Evolutionary conservation across 495 filamentous ascomycete species (phyloP), one percentile per base, ranked within the genome.

Genomic region (Cairneyella variabilis): DNA sequence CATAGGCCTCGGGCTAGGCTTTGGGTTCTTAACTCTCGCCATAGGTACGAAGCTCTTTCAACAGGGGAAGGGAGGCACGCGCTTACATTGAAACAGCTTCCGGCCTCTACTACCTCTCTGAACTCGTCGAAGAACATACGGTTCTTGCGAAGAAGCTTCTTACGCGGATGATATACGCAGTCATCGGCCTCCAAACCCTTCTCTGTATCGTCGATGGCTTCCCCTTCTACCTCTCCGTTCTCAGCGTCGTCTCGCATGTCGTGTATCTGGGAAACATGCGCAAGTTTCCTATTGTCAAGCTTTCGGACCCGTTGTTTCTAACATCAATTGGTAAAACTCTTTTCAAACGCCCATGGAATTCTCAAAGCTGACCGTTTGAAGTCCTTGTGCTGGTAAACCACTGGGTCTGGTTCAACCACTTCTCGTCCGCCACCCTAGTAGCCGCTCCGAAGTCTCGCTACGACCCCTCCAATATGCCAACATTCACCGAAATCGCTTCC

Each of bases 51-150:
- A 25, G 40, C 48, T 37, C 17, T 30, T 43, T 17, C 3, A 50
- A 17, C n/a, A 47, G 39, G 12, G n/a, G 23, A 14, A 34, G 32
- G 32, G 3, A 27, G 22, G 44, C 50, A 38, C 25, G 32, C 41
- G 43, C 45, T 51, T 20, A 60, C 17, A 12, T 34, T 38, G 18
- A 23, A n/a, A 56, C 63, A 96, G 93, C 93, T 28, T 96, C 90
- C 20, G 95, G 95, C 23, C 83, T 98, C 20, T 97, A 98, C 74
- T 98, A 98, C 67, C 87, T 98, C 42, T 97, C 93, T 1, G 93
- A 98, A 70, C 79, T 97, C 9, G 93, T 98, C 45, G 95, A 98
- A 71, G 93, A 98, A 64, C 92, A 97, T 65, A 97, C 91, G 10
- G 92, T 97, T 10, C 67, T 95, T 40, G 86, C 91, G 17, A 60